Evolutionary conservation across 169 alveolate genomes (phyloP).

Genomic region (Plasmodium chabaudi): DNA sequence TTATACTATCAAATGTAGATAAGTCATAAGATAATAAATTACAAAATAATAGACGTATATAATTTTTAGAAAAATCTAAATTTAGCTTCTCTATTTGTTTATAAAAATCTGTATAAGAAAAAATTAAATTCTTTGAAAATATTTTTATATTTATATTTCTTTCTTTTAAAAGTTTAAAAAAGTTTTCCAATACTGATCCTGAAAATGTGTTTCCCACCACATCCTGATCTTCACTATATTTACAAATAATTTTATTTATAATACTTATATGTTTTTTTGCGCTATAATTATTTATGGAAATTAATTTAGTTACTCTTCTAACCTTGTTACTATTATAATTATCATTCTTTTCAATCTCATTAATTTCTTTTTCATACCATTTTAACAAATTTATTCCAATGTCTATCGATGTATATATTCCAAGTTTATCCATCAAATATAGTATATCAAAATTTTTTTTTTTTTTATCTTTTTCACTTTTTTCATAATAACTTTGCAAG

Average conservation of each 20-base stretch:
- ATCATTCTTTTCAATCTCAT: neutral
- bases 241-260: slow-evolving; percentile 13
- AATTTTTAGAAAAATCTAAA: slow-evolving; percentile 37
- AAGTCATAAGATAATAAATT: slow-evolving; percentile 46
- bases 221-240: slow-evolving; percentile 7
- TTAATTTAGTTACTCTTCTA: neutral
- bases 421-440: slow-evolving; percentile 18
- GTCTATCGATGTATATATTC: slow-evolving; percentile 41
- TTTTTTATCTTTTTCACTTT: neutral
- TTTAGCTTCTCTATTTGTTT: slow-evolving; percentile 20
- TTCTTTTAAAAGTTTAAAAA: slow-evolving; percentile 43
- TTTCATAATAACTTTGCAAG: slow-evolving; percentile 4
- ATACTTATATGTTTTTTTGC: slow-evolving; percentile 7
- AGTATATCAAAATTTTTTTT: slow-evolving; percentile 10
- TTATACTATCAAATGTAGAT: slow-evolving; percentile 48
- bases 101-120: slow-evolving; percentile 49
- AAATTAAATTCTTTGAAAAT: slow-evolving; percentile 34
- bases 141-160: slow-evolving; percentile 31
- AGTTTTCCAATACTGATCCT: slow-evolving; percentile 31
- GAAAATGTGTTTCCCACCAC: slow-evolving; percentile 48
- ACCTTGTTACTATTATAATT: neutral
- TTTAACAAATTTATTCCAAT: slow-evolving; percentile 20
- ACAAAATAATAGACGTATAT: slow-evolving; percentile 36
- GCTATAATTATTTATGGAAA: neutral
- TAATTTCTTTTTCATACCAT: slow-evolving; percentile 24